Conservation (phyloP, 306 rosid genomes). For the Prunus kanzakura region DNA sequence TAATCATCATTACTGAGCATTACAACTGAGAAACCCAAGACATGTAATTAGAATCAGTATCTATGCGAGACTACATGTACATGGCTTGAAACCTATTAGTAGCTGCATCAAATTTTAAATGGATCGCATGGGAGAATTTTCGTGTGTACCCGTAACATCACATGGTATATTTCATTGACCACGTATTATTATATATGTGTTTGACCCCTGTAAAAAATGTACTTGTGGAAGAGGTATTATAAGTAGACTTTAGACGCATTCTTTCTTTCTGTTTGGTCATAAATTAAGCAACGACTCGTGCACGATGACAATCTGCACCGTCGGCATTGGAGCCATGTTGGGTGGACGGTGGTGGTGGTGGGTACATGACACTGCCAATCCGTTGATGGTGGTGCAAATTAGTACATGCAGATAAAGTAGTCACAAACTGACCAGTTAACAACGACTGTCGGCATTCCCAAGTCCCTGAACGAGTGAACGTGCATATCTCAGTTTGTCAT, state of each 20-base stretch:
- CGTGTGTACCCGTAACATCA: too few species aligned
- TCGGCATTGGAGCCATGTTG: constrained; percentile 8
- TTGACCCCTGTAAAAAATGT: not conserved
- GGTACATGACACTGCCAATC: not conserved
- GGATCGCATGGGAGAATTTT: too few species aligned
- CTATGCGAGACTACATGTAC: too few species aligned
- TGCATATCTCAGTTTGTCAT: not conserved
- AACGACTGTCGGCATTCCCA: constrained; percentile 41
- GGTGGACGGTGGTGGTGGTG: constrained; percentile 25
- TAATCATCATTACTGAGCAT: not conserved
- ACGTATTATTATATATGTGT: too few species aligned
- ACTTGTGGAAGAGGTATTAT: not conserved
- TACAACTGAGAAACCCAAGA: not conserved
- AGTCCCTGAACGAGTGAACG: constrained; percentile 23
- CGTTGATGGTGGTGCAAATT: too few species aligned
- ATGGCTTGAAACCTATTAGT: too few species aligned
- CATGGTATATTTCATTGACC: too few species aligned
- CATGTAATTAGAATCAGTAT: too few species aligned
- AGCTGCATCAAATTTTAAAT: too few species aligned
- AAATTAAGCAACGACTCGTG: not conserved
- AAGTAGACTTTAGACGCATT: too few species aligned
- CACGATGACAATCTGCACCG: not conserved
- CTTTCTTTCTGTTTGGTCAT: not conserved
- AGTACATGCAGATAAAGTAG: too few species aligned
- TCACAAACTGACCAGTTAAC: constrained; percentile 12